These are phyloP conservation scores for Phylloporus sp. DNA, from an alignment of 768 basidiomycete species.

Conservation along the genomic window DNA sequence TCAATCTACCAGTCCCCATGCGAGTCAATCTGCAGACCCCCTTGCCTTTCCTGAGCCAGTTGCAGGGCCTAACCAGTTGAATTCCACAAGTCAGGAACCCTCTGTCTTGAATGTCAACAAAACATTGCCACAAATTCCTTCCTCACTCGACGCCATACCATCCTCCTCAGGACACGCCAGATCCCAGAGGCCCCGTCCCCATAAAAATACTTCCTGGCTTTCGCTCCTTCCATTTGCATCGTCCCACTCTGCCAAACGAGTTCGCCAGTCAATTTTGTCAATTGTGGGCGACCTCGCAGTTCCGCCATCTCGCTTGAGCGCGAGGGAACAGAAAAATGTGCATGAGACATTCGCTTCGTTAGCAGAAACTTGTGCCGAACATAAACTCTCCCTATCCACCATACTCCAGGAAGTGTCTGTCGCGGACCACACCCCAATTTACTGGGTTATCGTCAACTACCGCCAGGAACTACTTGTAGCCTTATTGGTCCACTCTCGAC, in stretches of 20 bases:
- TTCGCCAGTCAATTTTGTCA: conserved; percentile 47
- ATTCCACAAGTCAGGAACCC: background rate
- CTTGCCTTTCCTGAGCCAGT: background rate
- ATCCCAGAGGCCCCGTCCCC: background rate
- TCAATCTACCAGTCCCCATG: background rate
- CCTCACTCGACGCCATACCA: background rate
- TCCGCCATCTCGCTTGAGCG: conserved; percentile 1
- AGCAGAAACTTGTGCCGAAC: conserved; percentile 51
- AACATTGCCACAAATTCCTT: background rate
- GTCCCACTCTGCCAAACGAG: conserved; percentile 38
- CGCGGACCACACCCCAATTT: conserved; percentile 27
- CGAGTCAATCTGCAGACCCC: background rate
- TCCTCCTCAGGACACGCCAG: background rate
- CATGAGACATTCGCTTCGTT: conserved; percentile 54
- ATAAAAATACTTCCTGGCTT: conserved; percentile 27
- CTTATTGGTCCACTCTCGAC: conserved; percentile 49
- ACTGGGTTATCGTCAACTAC: conserved; percentile 36
- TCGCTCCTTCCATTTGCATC: conserved; percentile 26
- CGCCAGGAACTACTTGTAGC: conserved; percentile 41
- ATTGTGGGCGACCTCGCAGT: conserved; percentile 51
- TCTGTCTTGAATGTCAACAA: background rate
- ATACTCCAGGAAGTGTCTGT: conserved; percentile 26
- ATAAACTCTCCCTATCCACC: conserved; percentile 39
- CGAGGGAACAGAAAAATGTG: conserved; percentile 12
- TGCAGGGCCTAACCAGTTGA: background rate